Conservation (phyloP, 2,329 filamentous ascomycete genomes). For the Trichothecium roseum region DNA sequence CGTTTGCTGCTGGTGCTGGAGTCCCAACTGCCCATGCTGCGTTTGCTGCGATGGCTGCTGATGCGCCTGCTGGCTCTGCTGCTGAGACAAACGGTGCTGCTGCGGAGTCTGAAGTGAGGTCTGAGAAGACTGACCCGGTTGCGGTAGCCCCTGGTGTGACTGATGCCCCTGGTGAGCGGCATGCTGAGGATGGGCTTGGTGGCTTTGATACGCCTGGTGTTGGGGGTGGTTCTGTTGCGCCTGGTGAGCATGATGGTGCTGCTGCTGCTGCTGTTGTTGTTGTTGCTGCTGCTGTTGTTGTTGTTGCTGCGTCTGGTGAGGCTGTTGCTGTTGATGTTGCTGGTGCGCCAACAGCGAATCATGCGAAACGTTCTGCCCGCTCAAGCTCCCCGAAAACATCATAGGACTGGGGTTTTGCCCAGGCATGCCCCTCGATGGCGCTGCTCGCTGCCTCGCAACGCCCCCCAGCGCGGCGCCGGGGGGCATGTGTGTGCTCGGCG, state of each 20-base stretch:
- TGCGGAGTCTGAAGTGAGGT: conserved; percentile 21
- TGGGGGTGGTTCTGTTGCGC: conserved; percentile 15
- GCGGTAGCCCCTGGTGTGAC: conserved; percentile 13
- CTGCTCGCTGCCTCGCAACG: conserved; percentile 32
- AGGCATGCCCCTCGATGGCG: conserved; percentile 26
- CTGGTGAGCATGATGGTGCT: conserved; percentile 14
- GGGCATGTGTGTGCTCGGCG: conserved; percentile 32
- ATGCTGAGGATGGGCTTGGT: conserved; percentile 18
- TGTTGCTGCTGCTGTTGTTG: conserved; percentile 15
- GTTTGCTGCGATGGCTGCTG: conserved; percentile 17
- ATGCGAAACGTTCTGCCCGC: conserved; percentile 28
- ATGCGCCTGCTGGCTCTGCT: conserved; percentile 18
- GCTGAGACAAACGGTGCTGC: conserved; percentile 15
- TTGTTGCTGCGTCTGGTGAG: conserved; percentile 14
- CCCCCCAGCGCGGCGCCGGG: conserved; percentile 34
- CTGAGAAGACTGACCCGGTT: conserved; percentile 19
- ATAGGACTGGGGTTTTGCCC: conserved; percentile 25
- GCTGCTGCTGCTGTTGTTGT: conserved; percentile 17
- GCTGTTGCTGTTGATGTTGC: conserved; percentile 16
- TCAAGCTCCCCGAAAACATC: conserved; percentile 25
- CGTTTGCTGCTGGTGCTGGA: conserved; percentile 19
- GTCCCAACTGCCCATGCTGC: conserved; percentile 14
- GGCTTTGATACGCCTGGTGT: conserved; percentile 15
- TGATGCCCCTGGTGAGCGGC: conserved; percentile 13
- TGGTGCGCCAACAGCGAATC: conserved; percentile 33